phyloP scores from a whole-genome alignment of 164 flowering plant genomes.

The Dillenia suffruticosa region DNA sequence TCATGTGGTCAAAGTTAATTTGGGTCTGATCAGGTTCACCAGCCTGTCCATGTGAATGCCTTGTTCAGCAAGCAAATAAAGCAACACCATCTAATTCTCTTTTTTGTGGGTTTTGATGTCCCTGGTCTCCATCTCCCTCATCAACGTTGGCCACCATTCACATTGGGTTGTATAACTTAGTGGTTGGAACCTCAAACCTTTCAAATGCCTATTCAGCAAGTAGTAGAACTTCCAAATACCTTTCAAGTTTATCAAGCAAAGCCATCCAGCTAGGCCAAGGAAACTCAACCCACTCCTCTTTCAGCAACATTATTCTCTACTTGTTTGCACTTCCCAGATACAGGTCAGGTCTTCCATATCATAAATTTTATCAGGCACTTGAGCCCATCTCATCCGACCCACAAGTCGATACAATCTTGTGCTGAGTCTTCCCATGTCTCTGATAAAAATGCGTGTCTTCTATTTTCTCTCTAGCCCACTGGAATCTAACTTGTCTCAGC shows the following conservation, averaged over 20 bases:
- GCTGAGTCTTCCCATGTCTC: slow-evolving; percentile 74
- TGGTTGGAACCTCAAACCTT: slow-evolving; percentile 50
- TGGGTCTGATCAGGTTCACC: slow-evolving; percentile 65
- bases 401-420: slow-evolving; percentile 85
- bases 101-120: slow-evolving; percentile 43
- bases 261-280: slow-evolving; percentile 70
- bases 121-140: slow-evolving; percentile 75
- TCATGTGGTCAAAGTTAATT: slow-evolving; percentile 56
- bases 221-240: slow-evolving; percentile 26
- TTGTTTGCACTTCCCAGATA: slow-evolving; percentile 72
- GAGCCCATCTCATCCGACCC: slow-evolving; percentile 58
- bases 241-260: slow-evolving; percentile 58
- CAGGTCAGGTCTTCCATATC: slow-evolving; percentile 42
- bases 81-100: slow-evolving; percentile 74
- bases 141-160: slow-evolving; percentile 51
- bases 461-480: slow-evolving; percentile 89
- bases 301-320: slow-evolving; percentile 50
- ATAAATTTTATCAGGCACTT: slow-evolving; percentile 68
- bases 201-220: slow-evolving; percentile 69
- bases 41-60: slow-evolving; percentile 55
- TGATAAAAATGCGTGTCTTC: slow-evolving; percentile 72
- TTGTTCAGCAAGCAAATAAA: slow-evolving; percentile 49
- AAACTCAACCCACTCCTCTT: slow-evolving; percentile 76
- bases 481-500: slow-evolving; percentile 84
- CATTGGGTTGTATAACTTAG: slow-evolving; percentile 58